Evolutionary conservation across 768 basidiomycete genomes (phyloP).

Genomic region (Trametes sanguinea): DNA sequence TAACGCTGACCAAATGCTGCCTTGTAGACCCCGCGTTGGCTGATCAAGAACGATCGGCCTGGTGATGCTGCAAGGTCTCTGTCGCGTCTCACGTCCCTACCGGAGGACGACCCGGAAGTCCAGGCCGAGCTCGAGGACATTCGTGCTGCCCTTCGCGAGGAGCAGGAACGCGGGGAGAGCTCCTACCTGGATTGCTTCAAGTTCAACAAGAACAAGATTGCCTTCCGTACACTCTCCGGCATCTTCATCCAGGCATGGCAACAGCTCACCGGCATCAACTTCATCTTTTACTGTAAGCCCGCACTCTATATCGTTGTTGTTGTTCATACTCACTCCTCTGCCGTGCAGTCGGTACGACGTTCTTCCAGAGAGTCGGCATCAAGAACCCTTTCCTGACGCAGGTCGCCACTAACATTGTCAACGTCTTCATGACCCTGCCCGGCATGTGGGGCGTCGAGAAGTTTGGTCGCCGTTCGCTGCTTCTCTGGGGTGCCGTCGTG

Average conservation of each 20-base stretch:
- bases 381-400: slow-evolving; percentile 51
- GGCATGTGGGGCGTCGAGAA: slow-evolving; percentile 78
- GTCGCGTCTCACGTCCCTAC: slow-evolving; percentile 57
- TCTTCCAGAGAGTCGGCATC: slow-evolving; percentile 45
- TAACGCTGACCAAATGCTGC: not conserved
- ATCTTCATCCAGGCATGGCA: slow-evolving; percentile 75
- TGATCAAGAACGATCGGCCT: slow-evolving; percentile 64
- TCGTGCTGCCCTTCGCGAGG: slow-evolving; percentile 58
- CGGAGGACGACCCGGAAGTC: slow-evolving; percentile 49
- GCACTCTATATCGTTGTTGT: not conserved
- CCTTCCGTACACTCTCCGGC: slow-evolving; percentile 73
- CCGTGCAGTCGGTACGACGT: slow-evolving; percentile 40
- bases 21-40: slow-evolving; percentile 66
- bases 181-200: slow-evolving; percentile 65
- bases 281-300: slow-evolving; percentile 47
- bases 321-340: not conserved
- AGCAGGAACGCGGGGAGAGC: slow-evolving; percentile 56
- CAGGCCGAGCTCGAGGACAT: slow-evolving; percentile 54
- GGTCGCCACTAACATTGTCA: slow-evolving; percentile 70
- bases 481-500: slow-evolving; percentile 73
- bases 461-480: slow-evolving; percentile 75
- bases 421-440: slow-evolving; percentile 72
- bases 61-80: slow-evolving; percentile 58
- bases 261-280: slow-evolving; percentile 79
- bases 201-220: slow-evolving; percentile 52